A percentile compares a stretch with the other conserved stretches of the same genome.
phyloP scores from a whole-genome alignment of 208 protist genomes.

The Kentomonas sorsogonicus region DNA sequence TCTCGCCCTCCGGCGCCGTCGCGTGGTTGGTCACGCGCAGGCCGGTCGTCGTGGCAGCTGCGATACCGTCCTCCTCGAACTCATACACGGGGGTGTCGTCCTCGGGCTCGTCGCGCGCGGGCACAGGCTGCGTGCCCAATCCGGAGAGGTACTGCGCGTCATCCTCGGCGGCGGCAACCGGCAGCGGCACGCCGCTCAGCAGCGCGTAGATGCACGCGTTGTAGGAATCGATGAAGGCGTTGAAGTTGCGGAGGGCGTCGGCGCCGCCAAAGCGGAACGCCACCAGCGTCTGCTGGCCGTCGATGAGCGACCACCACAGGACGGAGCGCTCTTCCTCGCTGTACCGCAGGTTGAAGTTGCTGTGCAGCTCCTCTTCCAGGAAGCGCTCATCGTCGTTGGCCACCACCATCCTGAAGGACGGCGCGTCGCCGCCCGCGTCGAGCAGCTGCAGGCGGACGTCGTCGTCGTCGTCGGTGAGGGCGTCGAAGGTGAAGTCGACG shows the following conservation, averaged over 20 bases:
- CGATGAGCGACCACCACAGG: slow-evolving; percentile 46
- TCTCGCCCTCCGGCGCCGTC: slow-evolving; percentile 28
- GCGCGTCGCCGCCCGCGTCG: not conserved
- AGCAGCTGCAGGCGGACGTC: slow-evolving; percentile 18
- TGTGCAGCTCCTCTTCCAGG: slow-evolving; percentile 33
- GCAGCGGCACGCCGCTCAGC: slow-evolving; percentile 23
- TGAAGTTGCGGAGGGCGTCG: slow-evolving; percentile 6
- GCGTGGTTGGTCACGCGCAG: too few relatives aligned
- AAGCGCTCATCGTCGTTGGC: slow-evolving; percentile 25
- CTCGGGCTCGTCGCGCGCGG: slow-evolving; percentile 24
- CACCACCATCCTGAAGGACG: slow-evolving; percentile 27
- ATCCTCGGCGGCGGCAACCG: slow-evolving; percentile 31
- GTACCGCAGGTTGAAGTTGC: slow-evolving; percentile 38
- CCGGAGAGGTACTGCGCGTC: slow-evolving; percentile 35
- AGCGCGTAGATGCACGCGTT: slow-evolving; percentile 59
- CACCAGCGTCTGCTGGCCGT: slow-evolving; percentile 25
- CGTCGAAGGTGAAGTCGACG: slow-evolving; percentile 17
- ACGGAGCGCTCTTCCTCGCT: slow-evolving; percentile 27
- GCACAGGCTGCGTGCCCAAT: slow-evolving; percentile 10
- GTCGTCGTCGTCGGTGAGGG: slow-evolving; percentile 19
- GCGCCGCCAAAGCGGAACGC: slow-evolving; percentile 46
- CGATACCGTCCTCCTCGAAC: slow-evolving; percentile 25
- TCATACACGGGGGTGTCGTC: slow-evolving; percentile 40
- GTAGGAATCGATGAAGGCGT: slow-evolving; percentile 41
- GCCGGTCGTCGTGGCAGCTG: slow-evolving; percentile 15